phyloP scores from a whole-genome alignment of 2,329 filamentous ascomycete species.

The Macrophomina tecta region DNA sequence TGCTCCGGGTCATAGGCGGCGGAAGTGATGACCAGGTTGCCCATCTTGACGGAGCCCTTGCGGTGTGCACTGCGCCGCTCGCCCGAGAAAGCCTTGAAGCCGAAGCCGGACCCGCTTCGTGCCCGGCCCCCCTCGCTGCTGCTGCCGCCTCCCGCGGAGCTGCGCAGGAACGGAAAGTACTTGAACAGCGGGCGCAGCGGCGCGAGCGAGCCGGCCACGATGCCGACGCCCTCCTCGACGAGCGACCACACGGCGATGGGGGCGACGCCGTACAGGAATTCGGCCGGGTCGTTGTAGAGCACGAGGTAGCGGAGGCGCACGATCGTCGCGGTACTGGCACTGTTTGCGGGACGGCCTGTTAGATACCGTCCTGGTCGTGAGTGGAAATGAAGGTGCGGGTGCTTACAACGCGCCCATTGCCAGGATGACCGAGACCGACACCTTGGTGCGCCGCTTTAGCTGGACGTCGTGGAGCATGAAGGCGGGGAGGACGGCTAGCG shows the following conservation, averaged over 20 bases:
- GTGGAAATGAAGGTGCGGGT: not conserved
- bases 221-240: slow-evolving; percentile 57
- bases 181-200: slow-evolving; percentile 53
- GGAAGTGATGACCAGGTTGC: slow-evolving; percentile 6
- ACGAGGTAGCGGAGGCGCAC: slow-evolving; percentile 53
- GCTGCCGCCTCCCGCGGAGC: slow-evolving; percentile 33
- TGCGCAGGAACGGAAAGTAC: slow-evolving; percentile 33
- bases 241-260: slow-evolving; percentile 55
- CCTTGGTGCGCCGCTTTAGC: slow-evolving; percentile 51
- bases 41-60: not conserved
- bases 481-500: slow-evolving; percentile 42
- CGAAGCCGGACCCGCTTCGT: too few species aligned
- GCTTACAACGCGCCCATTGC: slow-evolving; percentile 51
- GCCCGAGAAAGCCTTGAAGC: too few species aligned
- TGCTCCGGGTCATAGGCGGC: too few species aligned
- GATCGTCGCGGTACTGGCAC: slow-evolving; percentile 48
- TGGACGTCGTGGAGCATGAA: slow-evolving; percentile 50
- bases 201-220: slow-evolving; percentile 56
- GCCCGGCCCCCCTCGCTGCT: not conserved
- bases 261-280: slow-evolving; percentile 50
- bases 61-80: too few species aligned
- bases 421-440: slow-evolving; percentile 53
- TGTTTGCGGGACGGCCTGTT: slow-evolving; percentile 26
- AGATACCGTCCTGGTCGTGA: too few species aligned
- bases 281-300: slow-evolving; percentile 44